These are phyloP conservation scores for Globisporangium megalacanthum DNA, from an alignment of 352 stramenopile species.

Conservation along the genomic window DNA sequence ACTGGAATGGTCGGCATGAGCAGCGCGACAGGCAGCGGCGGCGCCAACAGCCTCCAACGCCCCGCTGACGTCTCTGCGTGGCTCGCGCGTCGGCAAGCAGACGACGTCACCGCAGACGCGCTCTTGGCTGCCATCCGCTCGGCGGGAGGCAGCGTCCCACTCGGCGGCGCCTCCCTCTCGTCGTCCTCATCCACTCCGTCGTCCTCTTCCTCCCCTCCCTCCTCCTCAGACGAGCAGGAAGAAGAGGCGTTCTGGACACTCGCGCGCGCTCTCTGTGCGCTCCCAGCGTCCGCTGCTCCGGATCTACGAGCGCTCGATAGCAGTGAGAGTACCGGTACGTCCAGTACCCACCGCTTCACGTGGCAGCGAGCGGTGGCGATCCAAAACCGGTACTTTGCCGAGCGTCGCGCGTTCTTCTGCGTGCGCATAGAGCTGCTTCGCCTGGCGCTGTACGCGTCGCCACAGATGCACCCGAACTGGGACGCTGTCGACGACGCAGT, in stretches of 20 bases:
- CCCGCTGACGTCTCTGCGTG: slow-evolving; percentile 24
- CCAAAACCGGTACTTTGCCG: slow-evolving; percentile 28
- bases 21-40: neutral
- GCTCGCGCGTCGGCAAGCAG: slow-evolving; percentile 30
- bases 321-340: no score
- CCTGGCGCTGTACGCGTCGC: slow-evolving; percentile 20
- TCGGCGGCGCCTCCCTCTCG: slow-evolving; percentile 30
- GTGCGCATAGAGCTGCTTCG: slow-evolving; percentile 57
- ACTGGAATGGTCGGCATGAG: slow-evolving; percentile 13
- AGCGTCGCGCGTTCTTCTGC: slow-evolving; percentile 39
- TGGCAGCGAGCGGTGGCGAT: slow-evolving; percentile 21
- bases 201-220: no score
- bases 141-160: slow-evolving; percentile 38
- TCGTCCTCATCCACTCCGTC: neutral
- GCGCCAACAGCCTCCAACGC: slow-evolving; percentile 5
- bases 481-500: slow-evolving; percentile 33
- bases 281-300: slow-evolving; percentile 21
- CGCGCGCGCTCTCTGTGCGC: slow-evolving; percentile 21
- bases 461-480: slow-evolving; percentile 22
- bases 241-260: slow-evolving; percentile 23
- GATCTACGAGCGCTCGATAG: slow-evolving; percentile 17
- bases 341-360: slow-evolving; percentile 10
- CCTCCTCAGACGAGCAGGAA: slow-evolving; percentile 3
- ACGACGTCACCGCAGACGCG: slow-evolving; percentile 24
- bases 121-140: slow-evolving; percentile 41